phyloP scores from a whole-genome alignment of 2,329 filamentous ascomycete species.

The Penicillium glabrum region DNA sequence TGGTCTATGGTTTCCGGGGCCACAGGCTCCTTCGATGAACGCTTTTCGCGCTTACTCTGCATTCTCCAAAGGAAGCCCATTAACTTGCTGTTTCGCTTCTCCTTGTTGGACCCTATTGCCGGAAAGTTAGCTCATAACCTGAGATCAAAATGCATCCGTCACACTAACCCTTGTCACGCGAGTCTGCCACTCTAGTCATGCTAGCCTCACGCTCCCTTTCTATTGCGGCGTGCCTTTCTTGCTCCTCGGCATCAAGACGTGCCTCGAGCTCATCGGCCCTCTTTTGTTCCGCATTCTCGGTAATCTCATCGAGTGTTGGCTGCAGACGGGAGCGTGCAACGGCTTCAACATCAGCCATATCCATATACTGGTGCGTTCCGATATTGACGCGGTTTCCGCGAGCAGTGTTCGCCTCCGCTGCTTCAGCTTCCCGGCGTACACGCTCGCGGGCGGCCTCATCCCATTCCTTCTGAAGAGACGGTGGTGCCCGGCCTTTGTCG shows the following conservation, averaged over 20 bases:
- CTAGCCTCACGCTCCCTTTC: conserved; percentile 42
- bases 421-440: conserved; percentile 65
- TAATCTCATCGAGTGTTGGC: conserved; percentile 82
- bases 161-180: conserved; percentile 28
- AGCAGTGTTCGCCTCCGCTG: conserved; percentile 60
- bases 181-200: conserved; percentile 30
- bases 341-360: conserved; percentile 73
- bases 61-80: conserved; percentile 28
- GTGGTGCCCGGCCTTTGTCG: conserved; percentile 71
- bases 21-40: not conserved
- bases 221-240: conserved; percentile 57
- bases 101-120: conserved; percentile 11
- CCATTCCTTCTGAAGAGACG: conserved; percentile 72
- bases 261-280: conserved; percentile 65
- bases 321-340: conserved; percentile 77
- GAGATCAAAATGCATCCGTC: not conserved
- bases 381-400: conserved; percentile 63
- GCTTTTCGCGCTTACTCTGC: conserved; percentile 24
- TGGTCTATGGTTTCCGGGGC: not conserved
- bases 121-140: not conserved
- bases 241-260: conserved; percentile 64
- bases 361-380: conserved; percentile 78
- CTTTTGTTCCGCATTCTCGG: conserved; percentile 72
- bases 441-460: conserved; percentile 70
- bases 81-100: conserved; percentile 21